These are phyloP conservation scores for Mycena floridula DNA, from an alignment of 768 basidiomycete genomes.

Conservation along the genomic window DNA sequence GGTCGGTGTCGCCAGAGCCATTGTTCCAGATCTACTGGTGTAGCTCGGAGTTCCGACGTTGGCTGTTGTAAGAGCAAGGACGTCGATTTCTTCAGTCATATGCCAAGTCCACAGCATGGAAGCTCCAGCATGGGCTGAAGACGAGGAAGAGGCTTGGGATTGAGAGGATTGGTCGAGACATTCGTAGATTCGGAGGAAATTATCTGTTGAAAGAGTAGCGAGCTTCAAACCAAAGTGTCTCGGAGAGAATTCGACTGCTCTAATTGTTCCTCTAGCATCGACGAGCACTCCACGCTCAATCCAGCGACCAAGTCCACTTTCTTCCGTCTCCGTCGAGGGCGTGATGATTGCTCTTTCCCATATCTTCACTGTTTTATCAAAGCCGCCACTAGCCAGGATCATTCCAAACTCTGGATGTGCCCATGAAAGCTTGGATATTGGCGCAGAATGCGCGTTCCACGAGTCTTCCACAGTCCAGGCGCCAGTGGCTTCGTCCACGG, in stretches of 20 bases:
- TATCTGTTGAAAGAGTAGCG: constrained; percentile 86
- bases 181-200: constrained; percentile 83
- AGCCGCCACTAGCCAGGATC: constrained; percentile 80
- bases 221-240: constrained; percentile 85
- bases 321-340: constrained; percentile 15
- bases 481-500: constrained; percentile 63
- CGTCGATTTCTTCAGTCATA: constrained; percentile 71
- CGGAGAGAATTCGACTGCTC: constrained; percentile 83
- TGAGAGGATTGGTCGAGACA: constrained; percentile 68
- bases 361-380: constrained; percentile 88
- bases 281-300: constrained; percentile 65
- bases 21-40: constrained; percentile 43
- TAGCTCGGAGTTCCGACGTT: constrained; percentile 33
- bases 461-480: constrained; percentile 79
- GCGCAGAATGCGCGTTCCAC: constrained; percentile 99
- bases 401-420: constrained; percentile 91
- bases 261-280: constrained; percentile 83
- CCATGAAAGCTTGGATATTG: constrained; percentile 80
- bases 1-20: constrained; percentile 66
- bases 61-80: constrained; percentile 45
- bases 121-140: no score
- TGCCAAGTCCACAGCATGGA: constrained; percentile 77
- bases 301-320: constrained; percentile 46
- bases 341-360: constrained; percentile 64
- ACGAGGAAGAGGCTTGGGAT: no score